Conservation (phyloP, 352 stramenopile species). For the Phytophthora chlamydospora region DNA sequence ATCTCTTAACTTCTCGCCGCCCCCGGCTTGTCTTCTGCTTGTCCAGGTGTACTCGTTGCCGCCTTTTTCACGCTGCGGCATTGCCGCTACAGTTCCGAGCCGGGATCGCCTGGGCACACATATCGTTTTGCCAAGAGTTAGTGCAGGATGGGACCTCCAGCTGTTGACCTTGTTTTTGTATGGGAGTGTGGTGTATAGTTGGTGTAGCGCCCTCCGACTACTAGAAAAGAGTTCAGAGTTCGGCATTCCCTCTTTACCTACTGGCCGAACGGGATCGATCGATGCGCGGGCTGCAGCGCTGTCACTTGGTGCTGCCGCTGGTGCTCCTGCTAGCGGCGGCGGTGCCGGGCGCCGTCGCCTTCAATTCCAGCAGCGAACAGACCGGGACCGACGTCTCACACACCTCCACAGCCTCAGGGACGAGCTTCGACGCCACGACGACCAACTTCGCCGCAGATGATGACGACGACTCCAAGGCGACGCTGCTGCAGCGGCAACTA, state of each 20-base stretch:
- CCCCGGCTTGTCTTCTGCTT: no score
- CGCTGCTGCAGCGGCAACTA: constrained; percentile 44
- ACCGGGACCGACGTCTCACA: not conserved
- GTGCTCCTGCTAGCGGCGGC: constrained; percentile 14
- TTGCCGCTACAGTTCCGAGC: no score
- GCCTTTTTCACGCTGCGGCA: no score
- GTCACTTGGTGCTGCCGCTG: not conserved
- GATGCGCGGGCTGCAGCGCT: constrained; percentile 4
- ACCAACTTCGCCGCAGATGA: constrained; percentile 12
- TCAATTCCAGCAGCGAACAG: constrained; percentile 5
- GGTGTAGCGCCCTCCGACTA: constrained; percentile 25
- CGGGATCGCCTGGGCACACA: no score
- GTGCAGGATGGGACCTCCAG: constrained; percentile 11
- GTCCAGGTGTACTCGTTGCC: no score
- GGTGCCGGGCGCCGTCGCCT: constrained; percentile 14
- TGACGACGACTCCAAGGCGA: constrained; percentile 13
- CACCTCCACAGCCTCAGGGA: not conserved
- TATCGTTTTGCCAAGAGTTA: not conserved
- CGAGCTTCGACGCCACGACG: constrained; percentile 5
- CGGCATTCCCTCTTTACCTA: constrained; percentile 3
- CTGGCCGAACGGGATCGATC: no score
- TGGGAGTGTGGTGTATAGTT: constrained; percentile 17
- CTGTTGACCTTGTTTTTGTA: constrained; percentile 23
- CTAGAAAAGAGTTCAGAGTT: constrained; percentile 10
- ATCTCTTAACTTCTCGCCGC: no score